Evolutionary conservation across 2,329 filamentous ascomycete species (phyloP).

Genomic region (Alternaria consortialis): DNA sequence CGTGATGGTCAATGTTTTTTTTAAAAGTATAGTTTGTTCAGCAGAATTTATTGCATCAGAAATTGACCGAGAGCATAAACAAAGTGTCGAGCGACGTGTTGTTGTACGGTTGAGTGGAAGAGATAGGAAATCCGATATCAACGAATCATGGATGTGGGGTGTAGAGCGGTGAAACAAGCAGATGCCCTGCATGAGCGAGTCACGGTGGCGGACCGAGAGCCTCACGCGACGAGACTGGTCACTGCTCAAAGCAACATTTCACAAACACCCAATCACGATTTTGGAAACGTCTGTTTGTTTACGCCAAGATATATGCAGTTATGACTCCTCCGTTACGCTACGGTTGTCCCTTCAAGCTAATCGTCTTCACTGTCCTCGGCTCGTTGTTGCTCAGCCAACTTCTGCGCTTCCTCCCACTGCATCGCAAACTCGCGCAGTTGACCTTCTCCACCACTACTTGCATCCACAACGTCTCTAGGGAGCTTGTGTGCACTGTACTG

Average conservation of each 20-base stretch:
- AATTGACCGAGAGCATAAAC: constrained; percentile 2
- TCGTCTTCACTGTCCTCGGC: constrained; percentile 51
- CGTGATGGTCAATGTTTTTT: background rate
- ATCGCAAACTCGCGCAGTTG: constrained; percentile 74
- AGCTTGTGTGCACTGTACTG: constrained; percentile 96
- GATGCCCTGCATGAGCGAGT: constrained; percentile 22
- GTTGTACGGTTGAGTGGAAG: constrained; percentile 12
- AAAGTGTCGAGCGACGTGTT: constrained; percentile 7
- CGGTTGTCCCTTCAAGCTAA: constrained; percentile 20
- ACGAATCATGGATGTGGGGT: constrained; percentile 25
- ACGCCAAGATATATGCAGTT: constrained; percentile 7
- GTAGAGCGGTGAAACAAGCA: constrained; percentile 25
- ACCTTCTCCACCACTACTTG: constrained; percentile 67
- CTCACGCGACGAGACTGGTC: constrained; percentile 23
- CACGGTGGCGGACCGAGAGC: constrained; percentile 19
- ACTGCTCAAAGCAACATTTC: constrained; percentile 1
- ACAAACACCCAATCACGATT: constrained; percentile 15
- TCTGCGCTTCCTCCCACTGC: constrained; percentile 58
- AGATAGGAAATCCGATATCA: constrained; percentile 1
- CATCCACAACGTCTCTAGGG: constrained; percentile 87
- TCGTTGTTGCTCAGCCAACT: constrained; percentile 53
- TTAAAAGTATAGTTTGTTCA: background rate
- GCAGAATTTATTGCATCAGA: constrained; percentile 13
- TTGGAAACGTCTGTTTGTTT: constrained; percentile 17
- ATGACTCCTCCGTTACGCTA: constrained; percentile 9